Evolutionary conservation across 768 basidiomycete genomes (phyloP).

Genomic region (Lyophyllum semitale): DNA sequence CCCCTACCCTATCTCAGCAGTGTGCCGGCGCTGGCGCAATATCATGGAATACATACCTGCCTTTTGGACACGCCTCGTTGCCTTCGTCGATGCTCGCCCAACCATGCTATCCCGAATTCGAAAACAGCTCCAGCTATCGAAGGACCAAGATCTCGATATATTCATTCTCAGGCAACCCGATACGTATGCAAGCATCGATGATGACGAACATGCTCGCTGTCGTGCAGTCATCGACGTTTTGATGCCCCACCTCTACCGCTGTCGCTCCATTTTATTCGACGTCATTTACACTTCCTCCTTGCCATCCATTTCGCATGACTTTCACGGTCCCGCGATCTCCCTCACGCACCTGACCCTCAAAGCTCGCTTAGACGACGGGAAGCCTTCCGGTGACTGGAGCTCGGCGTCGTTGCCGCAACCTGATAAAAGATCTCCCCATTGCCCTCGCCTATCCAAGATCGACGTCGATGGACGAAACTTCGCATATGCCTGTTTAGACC

Average conservation of each 20-base stretch:
- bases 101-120: too few species aligned
- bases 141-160: constrained; percentile 15
- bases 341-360: constrained; percentile 12
- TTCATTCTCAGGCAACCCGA: constrained; percentile 12
- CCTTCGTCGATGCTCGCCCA: too few species aligned
- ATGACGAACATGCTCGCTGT: constrained; percentile 12
- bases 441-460: neutral
- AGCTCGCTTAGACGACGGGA: constrained; percentile 16
- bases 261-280: constrained; percentile 19
- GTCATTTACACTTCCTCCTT: constrained; percentile 20
- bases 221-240: constrained; percentile 16
- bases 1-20: too few species aligned
- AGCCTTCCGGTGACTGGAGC: neutral
- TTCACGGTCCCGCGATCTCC: neutral
- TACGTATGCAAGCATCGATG: constrained; percentile 6
- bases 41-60: too few species aligned
- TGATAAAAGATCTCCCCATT: neutral
- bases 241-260: constrained; percentile 16
- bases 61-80: too few species aligned
- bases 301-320: constrained; percentile 16
- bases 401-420: neutral
- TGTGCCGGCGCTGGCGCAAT: too few species aligned
- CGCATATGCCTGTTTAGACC: neutral
- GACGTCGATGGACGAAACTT: neutral
- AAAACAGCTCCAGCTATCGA: too few species aligned